Conservation (phyloP, 139 green algal species). For the Chlamydomonas eustigma region DNA sequence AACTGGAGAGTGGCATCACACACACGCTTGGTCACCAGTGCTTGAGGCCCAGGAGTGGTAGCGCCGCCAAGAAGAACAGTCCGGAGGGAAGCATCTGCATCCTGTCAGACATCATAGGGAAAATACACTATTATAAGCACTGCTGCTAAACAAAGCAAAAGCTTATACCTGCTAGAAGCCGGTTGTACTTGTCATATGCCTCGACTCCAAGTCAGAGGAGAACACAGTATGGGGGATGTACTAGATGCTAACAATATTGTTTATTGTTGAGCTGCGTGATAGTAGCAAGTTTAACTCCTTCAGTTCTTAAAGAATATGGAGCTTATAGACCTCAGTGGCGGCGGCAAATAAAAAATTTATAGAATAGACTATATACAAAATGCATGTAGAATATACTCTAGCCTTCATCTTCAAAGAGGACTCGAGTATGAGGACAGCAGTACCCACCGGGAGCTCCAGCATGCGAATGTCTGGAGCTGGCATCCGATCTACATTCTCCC, state of each 20-base stretch:
- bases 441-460: conserved; percentile 15
- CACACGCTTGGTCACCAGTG: conserved; percentile 2
- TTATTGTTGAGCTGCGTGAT: no score
- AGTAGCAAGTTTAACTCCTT: no score
- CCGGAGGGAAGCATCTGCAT: background rate
- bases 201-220: no score
- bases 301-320: no score
- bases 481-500: background rate
- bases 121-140: background rate
- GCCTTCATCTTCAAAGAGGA: background rate
- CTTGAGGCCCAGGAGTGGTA: background rate
- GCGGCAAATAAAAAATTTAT: background rate
- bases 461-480: conserved; percentile 12
- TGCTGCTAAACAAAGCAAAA: background rate
- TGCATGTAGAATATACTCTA: background rate
- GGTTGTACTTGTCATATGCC: no score
- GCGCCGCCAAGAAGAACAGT: background rate
- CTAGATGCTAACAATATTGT: no score
- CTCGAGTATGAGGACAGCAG: background rate
- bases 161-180: background rate
- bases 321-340: background rate
- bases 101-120: background rate
- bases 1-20: conserved; percentile 10
- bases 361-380: background rate
- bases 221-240: no score